Evolutionary conservation across 78 protist genomes (phyloP).

Genomic region (Speleostelium caveatum): DNA sequence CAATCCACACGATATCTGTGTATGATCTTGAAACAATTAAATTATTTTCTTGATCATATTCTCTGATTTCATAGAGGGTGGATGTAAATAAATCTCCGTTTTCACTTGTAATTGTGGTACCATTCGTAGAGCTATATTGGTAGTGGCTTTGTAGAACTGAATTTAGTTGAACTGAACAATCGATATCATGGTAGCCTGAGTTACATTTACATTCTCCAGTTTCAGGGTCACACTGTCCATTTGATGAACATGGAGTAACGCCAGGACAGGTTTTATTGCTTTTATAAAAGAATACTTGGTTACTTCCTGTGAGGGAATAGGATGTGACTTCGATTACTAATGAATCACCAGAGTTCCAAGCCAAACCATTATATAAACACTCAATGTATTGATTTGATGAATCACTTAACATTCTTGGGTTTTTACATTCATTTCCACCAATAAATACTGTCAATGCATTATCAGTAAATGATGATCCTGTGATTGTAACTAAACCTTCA

Average conservation of each 20-base stretch:
- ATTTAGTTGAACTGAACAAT: slow-evolving; percentile 29
- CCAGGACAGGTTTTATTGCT: neutral
- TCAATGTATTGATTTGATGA: too few relatives aligned
- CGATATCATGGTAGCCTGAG: neutral
- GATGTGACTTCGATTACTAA: neutral
- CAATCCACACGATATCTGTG: too few relatives aligned
- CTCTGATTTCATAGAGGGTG: too few relatives aligned
- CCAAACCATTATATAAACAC: too few relatives aligned
- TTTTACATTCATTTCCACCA: neutral
- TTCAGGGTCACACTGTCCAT: slow-evolving; percentile 17
- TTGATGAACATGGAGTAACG: slow-evolving; percentile 4
- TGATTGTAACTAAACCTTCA: neutral
- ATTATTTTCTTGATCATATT: too few relatives aligned
- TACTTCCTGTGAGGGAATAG: neutral
- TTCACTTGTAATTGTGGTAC: too few relatives aligned
- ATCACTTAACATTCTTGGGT: too few relatives aligned
- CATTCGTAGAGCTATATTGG: too few relatives aligned
- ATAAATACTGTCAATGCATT: neutral
- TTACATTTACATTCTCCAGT: slow-evolving; percentile 7
- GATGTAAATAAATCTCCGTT: too few relatives aligned
- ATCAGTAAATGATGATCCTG: neutral
- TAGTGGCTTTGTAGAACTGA: too few relatives aligned
- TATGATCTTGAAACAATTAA: too few relatives aligned
- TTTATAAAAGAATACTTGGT: slow-evolving; percentile 16
- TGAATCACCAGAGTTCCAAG: too few relatives aligned